Percentiles rank a stretch among this genome's conserved stretches.
Conservation (phyloP, 1,284 basidiomycete species). For the Phellinidium pouzarii region DNA sequence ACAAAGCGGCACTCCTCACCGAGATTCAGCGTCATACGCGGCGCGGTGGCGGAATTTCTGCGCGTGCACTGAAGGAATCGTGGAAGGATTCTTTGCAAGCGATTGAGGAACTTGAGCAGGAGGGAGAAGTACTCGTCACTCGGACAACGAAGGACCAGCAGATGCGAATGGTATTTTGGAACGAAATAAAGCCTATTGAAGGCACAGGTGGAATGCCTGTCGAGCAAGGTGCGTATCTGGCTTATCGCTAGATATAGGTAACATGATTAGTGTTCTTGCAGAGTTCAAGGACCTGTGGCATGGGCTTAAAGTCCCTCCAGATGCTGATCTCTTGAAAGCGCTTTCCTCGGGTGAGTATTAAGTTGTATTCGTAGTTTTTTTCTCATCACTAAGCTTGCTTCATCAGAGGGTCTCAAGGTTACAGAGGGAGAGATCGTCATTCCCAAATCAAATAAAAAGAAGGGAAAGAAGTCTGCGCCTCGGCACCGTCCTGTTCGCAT, state of each 20-base stretch:
- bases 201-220: slow-evolving; percentile 61
- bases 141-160: slow-evolving; percentile 79
- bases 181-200: slow-evolving; percentile 75
- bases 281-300: slow-evolving; percentile 89
- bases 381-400: slow-evolving; percentile 14
- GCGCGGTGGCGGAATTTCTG: slow-evolving; percentile 77
- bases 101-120: slow-evolving; percentile 80
- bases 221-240: slow-evolving; percentile 62
- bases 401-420: slow-evolving; percentile 66
- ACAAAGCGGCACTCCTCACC: slow-evolving; percentile 72
- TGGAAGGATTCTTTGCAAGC: slow-evolving; percentile 82
- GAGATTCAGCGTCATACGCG: slow-evolving; percentile 77
- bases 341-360: slow-evolving; percentile 54
- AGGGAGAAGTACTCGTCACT: slow-evolving; percentile 82
- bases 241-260: not conserved
- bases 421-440: slow-evolving; percentile 51
- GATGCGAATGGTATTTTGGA: slow-evolving; percentile 86
- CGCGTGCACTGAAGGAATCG: slow-evolving; percentile 79
- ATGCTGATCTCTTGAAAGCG: slow-evolving; percentile 72
- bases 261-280: slow-evolving; percentile 26
- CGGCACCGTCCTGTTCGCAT: slow-evolving; percentile 74
- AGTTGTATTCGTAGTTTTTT: not conserved
- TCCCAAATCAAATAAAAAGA: slow-evolving; percentile 69
- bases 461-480: slow-evolving; percentile 70
- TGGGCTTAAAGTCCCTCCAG: slow-evolving; percentile 74